Conservation (phyloP, 805 yeast species). For the Ascoidea asiatica region DNA sequence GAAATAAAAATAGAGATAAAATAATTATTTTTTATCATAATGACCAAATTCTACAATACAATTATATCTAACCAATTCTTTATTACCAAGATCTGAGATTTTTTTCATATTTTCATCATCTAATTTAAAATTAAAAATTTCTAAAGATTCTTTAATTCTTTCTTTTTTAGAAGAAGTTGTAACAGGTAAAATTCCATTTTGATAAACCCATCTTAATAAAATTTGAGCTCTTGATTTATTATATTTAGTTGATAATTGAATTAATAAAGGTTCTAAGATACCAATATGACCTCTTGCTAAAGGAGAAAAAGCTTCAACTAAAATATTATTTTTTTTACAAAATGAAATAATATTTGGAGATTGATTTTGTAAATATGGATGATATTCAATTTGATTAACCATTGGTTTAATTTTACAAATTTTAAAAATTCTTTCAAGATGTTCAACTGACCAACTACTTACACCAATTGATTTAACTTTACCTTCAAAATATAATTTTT, state of each 20-base stretch:
- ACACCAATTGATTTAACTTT: slow-evolving; percentile 46
- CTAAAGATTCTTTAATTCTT: slow-evolving; percentile 44
- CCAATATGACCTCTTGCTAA: slow-evolving; percentile 41
- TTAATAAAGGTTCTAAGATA: slow-evolving; percentile 27
- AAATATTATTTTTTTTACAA: slow-evolving; percentile 32
- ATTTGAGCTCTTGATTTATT: slow-evolving; percentile 47
- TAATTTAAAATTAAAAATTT: slow-evolving; percentile 42
- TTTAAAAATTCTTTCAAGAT: slow-evolving; percentile 27
- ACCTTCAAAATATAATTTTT: slow-evolving; percentile 36
- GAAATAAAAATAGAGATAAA: no score
- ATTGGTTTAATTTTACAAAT: slow-evolving; percentile 30
- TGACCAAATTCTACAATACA: not conserved
- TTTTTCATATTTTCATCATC: slow-evolving; percentile 32
- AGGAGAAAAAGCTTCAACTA: slow-evolving; percentile 56
- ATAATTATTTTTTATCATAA: not conserved
- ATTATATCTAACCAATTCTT: not conserved
- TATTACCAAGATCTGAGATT: slow-evolving; percentile 27
- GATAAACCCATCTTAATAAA: slow-evolving; percentile 57
- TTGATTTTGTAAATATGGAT: slow-evolving; percentile 58
- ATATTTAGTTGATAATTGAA: slow-evolving; percentile 41
- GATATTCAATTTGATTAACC: slow-evolving; percentile 54
- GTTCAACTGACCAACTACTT: slow-evolving; percentile 39
- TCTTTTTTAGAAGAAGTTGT: slow-evolving; percentile 54
- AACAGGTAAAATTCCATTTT: slow-evolving; percentile 52
- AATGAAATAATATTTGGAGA: slow-evolving; percentile 40